Evolutionary conservation across 2,329 filamentous ascomycete genomes (phyloP), one percentile per base, ranked within the genome.

Genomic region (Ambrosiella cleistominuta): DNA sequence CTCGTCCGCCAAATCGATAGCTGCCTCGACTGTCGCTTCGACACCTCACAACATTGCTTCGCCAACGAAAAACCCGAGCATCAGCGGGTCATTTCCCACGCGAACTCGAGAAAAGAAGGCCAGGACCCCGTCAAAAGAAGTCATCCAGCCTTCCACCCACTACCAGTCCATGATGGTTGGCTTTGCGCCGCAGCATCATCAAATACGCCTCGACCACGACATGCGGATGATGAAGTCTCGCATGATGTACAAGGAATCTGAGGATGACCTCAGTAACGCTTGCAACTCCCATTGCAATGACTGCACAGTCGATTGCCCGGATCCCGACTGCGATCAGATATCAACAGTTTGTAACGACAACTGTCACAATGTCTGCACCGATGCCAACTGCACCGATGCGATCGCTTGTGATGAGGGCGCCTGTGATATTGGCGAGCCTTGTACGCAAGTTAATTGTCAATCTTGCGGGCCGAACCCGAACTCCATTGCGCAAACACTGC

Each of bases 271-370:
- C 9, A 68, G 69, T 15, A 64, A 66, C 53, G 66, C 67, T 38
- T 71, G 70, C 63, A 66, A 64, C 60, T 70, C 68, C 15, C 64
- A 67, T 11, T 72, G 70, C 57, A 68, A 65, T 6, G 65, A 64
- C 51, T 67, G 63, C 40, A 71, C 70, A 53, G 63, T 65, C 44
- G 69, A 67, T 54, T 73, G 71, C 58, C 66, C 67, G 36, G 68
- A 70, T 56, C 65, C 66, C 39, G 64, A 66, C 6, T 72, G 70
- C 62, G 62, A 63, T 17, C 62, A 60, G 27, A 63, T 66, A 36
- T 65, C 68, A 13, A 68, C 71, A 39, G 63, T 71, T 38, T 74
- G 73, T 57, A 64, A 71, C 56, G 69, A 72, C 62, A 66, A 70
- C 42, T 73, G 71, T 61, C 64, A 71, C 57, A 68, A 72, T 63